Evolutionary conservation across 1,284 basidiomycete genomes (phyloP).

Genomic region (Hemileia vastatrix): DNA sequence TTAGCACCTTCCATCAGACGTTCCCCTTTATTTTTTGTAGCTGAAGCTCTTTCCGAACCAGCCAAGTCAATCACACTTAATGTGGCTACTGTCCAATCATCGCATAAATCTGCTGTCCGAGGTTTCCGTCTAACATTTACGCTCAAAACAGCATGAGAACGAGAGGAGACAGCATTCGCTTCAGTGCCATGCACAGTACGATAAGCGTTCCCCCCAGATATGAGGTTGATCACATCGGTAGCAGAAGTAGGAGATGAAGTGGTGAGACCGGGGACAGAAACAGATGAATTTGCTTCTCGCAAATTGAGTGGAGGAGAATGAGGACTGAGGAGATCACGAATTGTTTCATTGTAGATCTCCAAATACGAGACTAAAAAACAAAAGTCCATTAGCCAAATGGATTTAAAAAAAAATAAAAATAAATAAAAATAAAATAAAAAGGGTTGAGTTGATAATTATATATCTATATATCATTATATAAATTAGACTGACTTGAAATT

Average conservation of each 20-base stretch:
- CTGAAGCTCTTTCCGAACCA: constrained; percentile 86
- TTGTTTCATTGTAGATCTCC: constrained; percentile 96
- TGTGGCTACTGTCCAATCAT: constrained; percentile 70
- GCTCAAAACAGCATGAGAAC: constrained; percentile 90
- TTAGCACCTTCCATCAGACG: constrained; percentile 95
- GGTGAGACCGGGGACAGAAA: constrained; percentile 74
- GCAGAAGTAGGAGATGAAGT: constrained; percentile 68
- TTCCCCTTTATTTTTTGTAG: constrained; percentile 91
- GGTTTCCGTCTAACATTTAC: constrained; percentile 79
- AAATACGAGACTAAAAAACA: constrained; percentile 67
- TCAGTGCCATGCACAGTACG: constrained; percentile 85
- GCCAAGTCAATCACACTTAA: constrained; percentile 94
- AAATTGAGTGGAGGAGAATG: constrained; percentile 59
- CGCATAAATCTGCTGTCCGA: constrained; percentile 52
- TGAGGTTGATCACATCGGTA: constrained; percentile 84
- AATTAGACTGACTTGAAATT: constrained; percentile 47
- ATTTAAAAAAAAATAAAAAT: not conserved
- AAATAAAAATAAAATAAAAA: not conserved
- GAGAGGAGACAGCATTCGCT: constrained; percentile 86
- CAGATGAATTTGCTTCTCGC: constrained; percentile 70
- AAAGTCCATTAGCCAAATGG: not conserved
- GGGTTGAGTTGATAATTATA: not conserved
- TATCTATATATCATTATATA: not conserved
- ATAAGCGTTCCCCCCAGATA: constrained; percentile 72
- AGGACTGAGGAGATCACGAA: constrained; percentile 76